Evolutionary conservation across 805 yeast genomes (phyloP), one percentile per base, ranked within the genome.

Genomic region (Yarrowia porcina): DNA sequence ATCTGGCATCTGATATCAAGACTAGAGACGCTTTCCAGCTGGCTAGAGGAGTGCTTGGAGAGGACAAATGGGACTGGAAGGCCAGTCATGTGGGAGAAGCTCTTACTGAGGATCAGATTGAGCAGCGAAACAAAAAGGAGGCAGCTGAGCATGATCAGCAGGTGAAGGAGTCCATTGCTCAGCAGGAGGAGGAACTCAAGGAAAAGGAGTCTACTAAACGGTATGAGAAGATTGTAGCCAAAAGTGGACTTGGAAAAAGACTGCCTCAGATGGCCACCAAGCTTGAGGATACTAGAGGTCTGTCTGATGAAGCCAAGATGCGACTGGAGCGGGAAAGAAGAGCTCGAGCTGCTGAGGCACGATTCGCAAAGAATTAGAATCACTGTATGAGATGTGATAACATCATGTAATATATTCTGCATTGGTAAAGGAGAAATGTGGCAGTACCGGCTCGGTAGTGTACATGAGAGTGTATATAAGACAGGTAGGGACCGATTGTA

Each of bases 321-420:
- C 82, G 86, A 69, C 75, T 94, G 20, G 91, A 92, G 88, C 83
- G 99, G 65, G 99, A 94, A 69, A 92, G 92, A 70, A 80, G 98
- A 62, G 97, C 97, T 0, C 81, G 98, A 63, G 99, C 99, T 0
- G 97, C 96, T 0, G 98, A 94, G 72, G 96, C 93, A 0, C 80
- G 99, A 68, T 69, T 89, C 69, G 79, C 76, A 62, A 74, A 69
- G 64, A 8, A 21, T 11, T 41, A 41, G 45, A 41, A 41, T 41
- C 45, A 41, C 28, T 41, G 45, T 23, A 21, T 13, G 15, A 9
- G 12, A n/a, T n/a, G n/a, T n/a, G n/a, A n/a, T n/a, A n/a, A n/a
- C n/a, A n/a, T n/a, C n/a, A n/a, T n/a, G n/a, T n/a, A n/a, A 41
- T n/a, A 41, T 41, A 41, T 41, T 41, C 47, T n/a, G n/a, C n/a